These are phyloP conservation scores for Chrysochromulina parva DNA, from an alignment of 78 protist species.

Conservation along the genomic window DNA sequence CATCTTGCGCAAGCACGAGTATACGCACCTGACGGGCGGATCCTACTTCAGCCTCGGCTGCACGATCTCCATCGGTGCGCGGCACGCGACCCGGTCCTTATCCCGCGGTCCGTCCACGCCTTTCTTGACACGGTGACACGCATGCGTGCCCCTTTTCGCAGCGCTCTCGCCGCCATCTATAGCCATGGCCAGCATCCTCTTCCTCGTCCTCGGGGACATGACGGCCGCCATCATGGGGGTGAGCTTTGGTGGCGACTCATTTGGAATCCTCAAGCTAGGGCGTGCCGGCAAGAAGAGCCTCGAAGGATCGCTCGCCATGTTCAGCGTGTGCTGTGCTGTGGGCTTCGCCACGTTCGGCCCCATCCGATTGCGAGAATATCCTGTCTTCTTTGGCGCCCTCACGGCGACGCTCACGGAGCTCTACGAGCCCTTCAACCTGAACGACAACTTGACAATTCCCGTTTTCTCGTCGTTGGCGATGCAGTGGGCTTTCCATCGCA, in stretches of 20 bases:
- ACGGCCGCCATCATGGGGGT: slow-evolving; percentile 41
- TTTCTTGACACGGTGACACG: too few species aligned
- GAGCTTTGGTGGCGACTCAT: slow-evolving; percentile 17
- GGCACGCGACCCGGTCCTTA: too few species aligned
- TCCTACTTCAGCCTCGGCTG: slow-evolving; percentile 21
- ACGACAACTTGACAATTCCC: slow-evolving; percentile 46
- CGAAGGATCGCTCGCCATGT: slow-evolving; percentile 47
- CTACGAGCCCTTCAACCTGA: slow-evolving; percentile 35
- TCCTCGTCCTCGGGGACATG: slow-evolving; percentile 42
- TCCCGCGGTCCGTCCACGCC: too few species aligned
- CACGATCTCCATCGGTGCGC: slow-evolving; percentile 5
- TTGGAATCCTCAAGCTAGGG: not conserved
- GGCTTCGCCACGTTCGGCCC: not conserved
- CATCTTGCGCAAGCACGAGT: not conserved
- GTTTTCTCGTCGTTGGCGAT: slow-evolving; percentile 8
- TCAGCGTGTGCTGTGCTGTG: slow-evolving; percentile 1
- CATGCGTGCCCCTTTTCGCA: too few species aligned
- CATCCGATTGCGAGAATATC: not conserved
- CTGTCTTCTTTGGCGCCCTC: not conserved
- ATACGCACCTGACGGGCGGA: not conserved
- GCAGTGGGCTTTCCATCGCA: slow-evolving; percentile 34
- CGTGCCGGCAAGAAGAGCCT: slow-evolving; percentile 40
- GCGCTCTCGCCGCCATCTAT: slow-evolving; percentile 37
- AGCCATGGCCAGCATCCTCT: slow-evolving; percentile 29
- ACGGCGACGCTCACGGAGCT: slow-evolving; percentile 36